These are phyloP conservation scores for Dioscorea zingiberensis DNA, from an alignment of 106 monocot species.

Conservation along the genomic window DNA sequence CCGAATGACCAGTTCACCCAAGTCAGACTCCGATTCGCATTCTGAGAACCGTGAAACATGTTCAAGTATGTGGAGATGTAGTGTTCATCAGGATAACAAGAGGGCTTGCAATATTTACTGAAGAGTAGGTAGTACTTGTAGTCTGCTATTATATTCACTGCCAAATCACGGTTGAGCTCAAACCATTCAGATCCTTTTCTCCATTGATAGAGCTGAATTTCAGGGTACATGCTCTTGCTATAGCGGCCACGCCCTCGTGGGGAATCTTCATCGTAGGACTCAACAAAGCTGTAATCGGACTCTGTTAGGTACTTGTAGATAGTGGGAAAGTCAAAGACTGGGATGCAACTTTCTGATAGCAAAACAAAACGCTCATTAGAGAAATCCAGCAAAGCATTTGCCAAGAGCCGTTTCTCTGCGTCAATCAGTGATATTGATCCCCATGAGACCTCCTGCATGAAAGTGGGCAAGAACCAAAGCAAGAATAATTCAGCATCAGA, in stretches of 20 bases:
- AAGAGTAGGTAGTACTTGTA: constrained; percentile 19
- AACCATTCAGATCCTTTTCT: constrained; percentile 32
- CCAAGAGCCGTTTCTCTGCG: constrained; percentile 39
- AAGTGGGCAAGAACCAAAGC: background rate
- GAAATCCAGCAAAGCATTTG: constrained; percentile 43
- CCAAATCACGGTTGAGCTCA: constrained; percentile 23
- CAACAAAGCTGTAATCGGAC: constrained; percentile 32
- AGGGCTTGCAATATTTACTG: constrained; percentile 26
- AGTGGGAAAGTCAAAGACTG: constrained; percentile 28
- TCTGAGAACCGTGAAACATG: constrained; percentile 19
- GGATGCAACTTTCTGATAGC: constrained; percentile 44
- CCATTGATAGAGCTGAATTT: constrained; percentile 25
- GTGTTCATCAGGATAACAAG: constrained; percentile 33
- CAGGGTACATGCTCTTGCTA: constrained; percentile 22
- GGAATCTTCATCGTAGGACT: constrained; percentile 38
- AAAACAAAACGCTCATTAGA: constrained; percentile 38
- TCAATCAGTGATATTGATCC: constrained; percentile 35
- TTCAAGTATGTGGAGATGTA: constrained; percentile 31
- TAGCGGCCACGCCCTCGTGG: constrained; percentile 39
- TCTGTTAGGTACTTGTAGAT: constrained; percentile 31
- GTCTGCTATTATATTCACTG: constrained; percentile 25
- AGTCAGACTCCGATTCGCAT: constrained; percentile 21
- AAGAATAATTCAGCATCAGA: background rate
- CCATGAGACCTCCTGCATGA: constrained; percentile 24
- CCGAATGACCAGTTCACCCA: constrained; percentile 29